These are phyloP conservation scores for Trichoderma parareesei DNA, from an alignment of 495 filamentous ascomycete species.

Conservation along the genomic window DNA sequence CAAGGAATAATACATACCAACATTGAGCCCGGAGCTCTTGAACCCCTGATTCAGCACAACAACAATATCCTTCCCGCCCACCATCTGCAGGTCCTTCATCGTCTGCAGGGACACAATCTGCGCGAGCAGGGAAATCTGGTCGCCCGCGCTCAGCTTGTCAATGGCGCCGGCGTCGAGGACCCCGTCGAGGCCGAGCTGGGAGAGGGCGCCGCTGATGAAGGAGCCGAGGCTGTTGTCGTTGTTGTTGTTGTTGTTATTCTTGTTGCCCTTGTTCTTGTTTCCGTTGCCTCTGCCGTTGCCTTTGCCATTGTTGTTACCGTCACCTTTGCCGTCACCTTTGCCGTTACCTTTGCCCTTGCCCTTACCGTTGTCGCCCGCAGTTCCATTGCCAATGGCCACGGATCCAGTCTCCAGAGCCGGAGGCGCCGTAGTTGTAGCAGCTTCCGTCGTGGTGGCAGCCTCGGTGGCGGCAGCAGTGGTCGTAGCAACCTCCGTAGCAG, in stretches of 20 bases:
- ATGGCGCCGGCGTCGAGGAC: slow-evolving; percentile 15
- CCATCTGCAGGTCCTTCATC: background rate
- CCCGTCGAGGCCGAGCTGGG: slow-evolving; percentile 12
- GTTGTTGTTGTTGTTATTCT: slow-evolving; percentile 9
- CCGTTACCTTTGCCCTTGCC: slow-evolving; percentile 11
- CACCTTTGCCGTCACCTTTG: slow-evolving; percentile 8
- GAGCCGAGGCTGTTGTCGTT: slow-evolving; percentile 12
- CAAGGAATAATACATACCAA: background rate
- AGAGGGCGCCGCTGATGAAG: slow-evolving; percentile 18
- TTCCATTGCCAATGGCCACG: background rate
- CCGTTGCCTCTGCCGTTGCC: slow-evolving; percentile 9
- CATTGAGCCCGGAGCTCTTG: background rate
- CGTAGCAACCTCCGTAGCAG: background rate
- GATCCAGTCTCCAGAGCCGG: background rate
- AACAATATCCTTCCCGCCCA: background rate
- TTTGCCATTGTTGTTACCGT: background rate
- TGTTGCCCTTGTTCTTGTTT: slow-evolving; percentile 8
- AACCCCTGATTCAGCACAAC: background rate
- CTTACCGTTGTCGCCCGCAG: background rate
- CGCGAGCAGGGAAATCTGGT: slow-evolving; percentile 11
- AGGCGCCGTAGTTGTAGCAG: background rate
- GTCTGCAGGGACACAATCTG: background rate
- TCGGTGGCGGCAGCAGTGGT: background rate
- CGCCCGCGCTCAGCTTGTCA: slow-evolving; percentile 21
- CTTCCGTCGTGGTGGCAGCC: background rate